Base-by-base conservation (phyloP, 2,329 filamentous ascomycete genomes). In the Calonectria naviculata region DNA sequence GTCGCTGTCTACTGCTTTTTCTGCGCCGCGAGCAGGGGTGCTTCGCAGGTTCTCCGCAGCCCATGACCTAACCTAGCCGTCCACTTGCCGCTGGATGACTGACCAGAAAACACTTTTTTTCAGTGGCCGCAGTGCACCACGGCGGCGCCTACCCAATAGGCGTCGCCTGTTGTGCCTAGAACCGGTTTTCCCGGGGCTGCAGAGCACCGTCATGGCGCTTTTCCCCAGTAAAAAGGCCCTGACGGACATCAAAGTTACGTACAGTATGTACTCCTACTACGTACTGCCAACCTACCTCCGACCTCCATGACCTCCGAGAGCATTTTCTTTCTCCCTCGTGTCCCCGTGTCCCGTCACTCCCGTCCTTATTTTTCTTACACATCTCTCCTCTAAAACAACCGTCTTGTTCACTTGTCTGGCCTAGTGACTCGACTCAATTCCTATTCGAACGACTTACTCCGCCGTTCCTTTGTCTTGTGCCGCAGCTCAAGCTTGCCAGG, bases 381-480 rank as follows among this genome's bases (percentile, higher is more conserved):
- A 63, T 62, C 70, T 69, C 44, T 61, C 65, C 71, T 58, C 67
- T 68, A 68, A 68, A 71, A 67, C 71, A 65, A 46, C 68, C 60
- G 67, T 68, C 61, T 67, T 70, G 64, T 68, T 67, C 69, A 56
- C 62, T 75, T 67, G 67, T 71, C 67, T 56, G 65, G 65, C 67
- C 56, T 46, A 28, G 68, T 56, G 68, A 46, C 64, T 75, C 54
- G 68, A 72, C 70, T 72, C 73, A 71, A 76, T 73, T 64, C 67
- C 60, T 44, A 67, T 28, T 26, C 67, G 72, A 73, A 81, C 81
- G 85, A 87, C 85, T 85, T 85, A 86, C 84, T 87, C 85, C 84
- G 84, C 85, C 85, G 78, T 82, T 87, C 85, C 77, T 87, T 86
- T 75, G 73, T 75, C 42, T 28, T 24, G 52, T 38, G 72, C 73